Base-by-base conservation (phyloP, 2,329 filamentous ascomycete species). In the Beauveria bassiana region DNA sequence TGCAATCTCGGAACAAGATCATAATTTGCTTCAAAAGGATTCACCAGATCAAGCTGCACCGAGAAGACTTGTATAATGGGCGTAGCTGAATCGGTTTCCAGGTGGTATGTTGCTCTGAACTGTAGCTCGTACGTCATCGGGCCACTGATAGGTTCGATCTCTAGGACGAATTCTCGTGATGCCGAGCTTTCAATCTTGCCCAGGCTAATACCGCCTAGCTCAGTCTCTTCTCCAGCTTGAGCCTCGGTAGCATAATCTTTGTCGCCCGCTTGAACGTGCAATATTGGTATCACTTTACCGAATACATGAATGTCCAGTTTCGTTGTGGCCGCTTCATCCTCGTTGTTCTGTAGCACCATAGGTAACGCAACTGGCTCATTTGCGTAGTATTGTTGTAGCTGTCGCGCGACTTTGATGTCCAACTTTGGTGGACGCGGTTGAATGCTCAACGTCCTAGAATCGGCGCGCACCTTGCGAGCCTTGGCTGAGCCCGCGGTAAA, bases 381-480 rank as follows among this genome's bases (percentile, higher is more conserved):
- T 1, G 89, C 90, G 70, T 96, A 98, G 72, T 93, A 96, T 60
- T 92, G 87, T 14, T 85, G 81, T 61, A 81, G 78, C 8, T 87
- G 74, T 46, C 85, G 81, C 2, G 83, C 78, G 10, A 91, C 76
- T 28, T 78, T 81, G 51, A 99, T 84, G 67, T 91, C 86, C 77
- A 99, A 86, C 74, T 97, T 98, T 0, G 95, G 95, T 31, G 93
- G 95, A 66, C 96, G 90, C 1, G 95, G 93, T 59, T 92, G 80
- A 26, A 99, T 86, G 61, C 85, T 87, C 61, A 96, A 83, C 2
- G 77, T 76, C 40, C 83, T 78, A 9, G 82, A 75, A 52, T 81
- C 77, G 12, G 74, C 66, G 9, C 84, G 78, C 31, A 79, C 73
- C 22, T 83, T 71, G 31, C 75, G 77, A 62, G 79, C 79, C 58